Evolutionary conservation across 2,329 filamentous ascomycete species (phyloP).

Genomic region (Elsinoe australis): DNA sequence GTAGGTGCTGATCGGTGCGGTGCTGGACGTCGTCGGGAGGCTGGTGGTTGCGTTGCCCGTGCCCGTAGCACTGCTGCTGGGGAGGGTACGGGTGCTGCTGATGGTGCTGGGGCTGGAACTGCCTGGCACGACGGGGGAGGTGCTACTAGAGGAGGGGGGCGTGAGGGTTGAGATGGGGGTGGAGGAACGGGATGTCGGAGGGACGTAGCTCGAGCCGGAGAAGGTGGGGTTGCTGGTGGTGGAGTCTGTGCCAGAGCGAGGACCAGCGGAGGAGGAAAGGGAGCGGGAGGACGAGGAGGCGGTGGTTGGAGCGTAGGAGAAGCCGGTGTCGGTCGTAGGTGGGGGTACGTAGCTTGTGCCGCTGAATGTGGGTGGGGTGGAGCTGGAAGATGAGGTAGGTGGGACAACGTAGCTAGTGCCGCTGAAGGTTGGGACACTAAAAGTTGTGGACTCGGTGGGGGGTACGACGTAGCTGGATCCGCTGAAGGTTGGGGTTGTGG

Average conservation of each 20-base stretch:
- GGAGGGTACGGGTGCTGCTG: background rate
- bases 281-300: background rate
- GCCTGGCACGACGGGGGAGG: background rate
- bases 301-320: background rate
- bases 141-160: background rate
- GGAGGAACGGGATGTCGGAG: background rate
- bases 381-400: background rate
- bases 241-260: background rate
- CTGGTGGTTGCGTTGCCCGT: background rate
- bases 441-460: background rate
- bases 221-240: background rate
- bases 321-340: background rate
- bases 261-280: background rate
- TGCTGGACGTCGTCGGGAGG: background rate
- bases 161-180: background rate
- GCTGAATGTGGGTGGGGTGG: background rate
- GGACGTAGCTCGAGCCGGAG: slow-evolving; percentile 1
- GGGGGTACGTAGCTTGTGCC: slow-evolving; percentile 8
- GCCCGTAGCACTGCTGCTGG: background rate
- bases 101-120: background rate
- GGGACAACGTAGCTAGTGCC: slow-evolving; percentile 9
- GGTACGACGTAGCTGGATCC: background rate
- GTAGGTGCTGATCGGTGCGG: slow-evolving; percentile 1
- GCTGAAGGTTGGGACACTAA: background rate
- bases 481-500: background rate